Evolutionary conservation across 1,139 yeast genomes (phyloP).

Genomic region (Meyerozyma elateridarum): DNA sequence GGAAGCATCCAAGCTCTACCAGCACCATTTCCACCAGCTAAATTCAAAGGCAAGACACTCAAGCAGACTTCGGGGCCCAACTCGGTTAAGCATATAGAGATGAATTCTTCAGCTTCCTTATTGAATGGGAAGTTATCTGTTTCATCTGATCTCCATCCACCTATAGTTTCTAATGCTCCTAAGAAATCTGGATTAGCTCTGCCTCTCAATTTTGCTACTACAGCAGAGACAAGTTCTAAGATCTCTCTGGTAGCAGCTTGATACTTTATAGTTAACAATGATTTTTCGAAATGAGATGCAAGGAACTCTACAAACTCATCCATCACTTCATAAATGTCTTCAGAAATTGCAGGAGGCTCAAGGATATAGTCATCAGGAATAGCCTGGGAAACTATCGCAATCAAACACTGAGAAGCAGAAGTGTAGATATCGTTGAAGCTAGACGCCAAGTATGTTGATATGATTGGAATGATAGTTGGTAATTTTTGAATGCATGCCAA

Average conservation of each 20-base stretch:
- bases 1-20: slow-evolving; percentile 97
- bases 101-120: slow-evolving; percentile 73
- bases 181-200: slow-evolving; percentile 73
- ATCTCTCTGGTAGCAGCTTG: slow-evolving; percentile 75
- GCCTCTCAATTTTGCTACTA: slow-evolving; percentile 59
- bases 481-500: slow-evolving; percentile 51
- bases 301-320: slow-evolving; percentile 50
- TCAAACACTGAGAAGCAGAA: slow-evolving; percentile 83
- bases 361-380: slow-evolving; percentile 58
- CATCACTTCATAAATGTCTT: slow-evolving; percentile 47
- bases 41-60: slow-evolving; percentile 70
- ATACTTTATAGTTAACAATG: slow-evolving; percentile 67
- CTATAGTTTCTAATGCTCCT: slow-evolving; percentile 64
- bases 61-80: slow-evolving; percentile 86
- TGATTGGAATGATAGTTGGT: slow-evolving; percentile 52
- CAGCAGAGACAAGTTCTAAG: slow-evolving; percentile 62
- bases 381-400: slow-evolving; percentile 65
- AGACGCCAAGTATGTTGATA: slow-evolving; percentile 60
- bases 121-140: slow-evolving; percentile 66
- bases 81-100: slow-evolving; percentile 71
- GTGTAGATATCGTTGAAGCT: slow-evolving; percentile 63
- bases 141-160: slow-evolving; percentile 81
- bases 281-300: slow-evolving; percentile 48
- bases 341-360: slow-evolving; percentile 43
- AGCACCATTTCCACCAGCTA: slow-evolving; percentile 42